Base-by-base conservation (phyloP, 2,329 filamentous ascomycete genomes). In the Sclerotinia subarctica region DNA sequence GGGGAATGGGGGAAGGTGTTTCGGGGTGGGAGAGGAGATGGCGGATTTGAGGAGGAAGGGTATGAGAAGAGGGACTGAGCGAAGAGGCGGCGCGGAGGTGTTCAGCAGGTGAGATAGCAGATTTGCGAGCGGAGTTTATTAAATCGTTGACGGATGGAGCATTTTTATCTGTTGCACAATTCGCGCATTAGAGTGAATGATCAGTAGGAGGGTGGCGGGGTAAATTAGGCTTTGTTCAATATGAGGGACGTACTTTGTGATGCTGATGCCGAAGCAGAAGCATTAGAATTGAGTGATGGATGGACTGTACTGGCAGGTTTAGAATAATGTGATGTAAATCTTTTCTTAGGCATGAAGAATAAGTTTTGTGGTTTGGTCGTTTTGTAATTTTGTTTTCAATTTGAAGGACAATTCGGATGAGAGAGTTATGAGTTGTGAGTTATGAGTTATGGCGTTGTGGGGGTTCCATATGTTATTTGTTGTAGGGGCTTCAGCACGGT, bases 321-420 rank as follows among this genome's bases (percentile, higher is more conserved):
- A 72, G 86, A 85, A 74, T 84, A 86, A 74, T 81, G 81, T 73
- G 78, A 74, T 72, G 83, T 80, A 67, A 85, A 83, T 78, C 85
- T 82, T 82, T 88, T 89, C 81, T 88, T 89, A 78, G 87, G 85
- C 87, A 89, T 89, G 58, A 70, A 72, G 69, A 67, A 69, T 47
- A 19, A 10, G n/a, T 38, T 19, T 38, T 21, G 17, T 26, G 13
- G 32, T 21, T 13, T 38, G 10, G 11, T 38, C 13, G n/a, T 26
- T 11, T 26, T 26, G n/a, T n/a, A 13, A 24, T 21, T 66, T 46
- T 59, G 6, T n/a, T 57, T 35, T 2, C 10, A 15, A 44, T 42
- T 32, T 42, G 32, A 51, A 51, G 46, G 19, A 51, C 21, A 5
- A 26, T 13, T 26, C 24, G 2, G n/a, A 32, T 32, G 38, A 24